These are phyloP conservation scores for Gremmenia infestans DNA, from an alignment of 2,329 filamentous ascomycete genomes.

Conservation along the genomic window DNA sequence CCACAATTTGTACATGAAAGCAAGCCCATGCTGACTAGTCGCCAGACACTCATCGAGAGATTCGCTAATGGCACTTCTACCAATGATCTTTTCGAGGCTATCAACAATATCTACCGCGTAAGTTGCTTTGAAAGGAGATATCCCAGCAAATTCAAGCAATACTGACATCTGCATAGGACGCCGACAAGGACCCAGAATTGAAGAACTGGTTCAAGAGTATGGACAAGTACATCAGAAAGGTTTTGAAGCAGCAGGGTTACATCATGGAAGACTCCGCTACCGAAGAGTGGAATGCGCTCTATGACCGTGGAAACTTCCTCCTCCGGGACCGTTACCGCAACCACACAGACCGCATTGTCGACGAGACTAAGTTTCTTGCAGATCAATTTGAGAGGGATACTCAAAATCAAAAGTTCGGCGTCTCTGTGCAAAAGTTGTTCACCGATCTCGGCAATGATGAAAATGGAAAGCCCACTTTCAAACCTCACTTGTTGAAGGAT, in stretches of 20 bases:
- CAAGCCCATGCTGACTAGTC: conserved; percentile 33
- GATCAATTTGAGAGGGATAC: conserved; percentile 86
- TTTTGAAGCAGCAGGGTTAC: conserved; percentile 84
- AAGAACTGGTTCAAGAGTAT: conserved; percentile 83
- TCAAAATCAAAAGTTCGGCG: conserved; percentile 76
- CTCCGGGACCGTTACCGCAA: conserved; percentile 82
- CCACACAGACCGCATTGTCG: conserved; percentile 80
- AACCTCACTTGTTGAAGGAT: conserved; percentile 88
- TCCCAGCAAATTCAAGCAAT: not conserved
- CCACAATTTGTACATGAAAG: not conserved
- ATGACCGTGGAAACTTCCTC: conserved; percentile 80
- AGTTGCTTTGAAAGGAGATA: not conserved
- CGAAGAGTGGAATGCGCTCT: conserved; percentile 76
- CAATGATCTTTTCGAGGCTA: conserved; percentile 77
- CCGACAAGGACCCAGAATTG: conserved; percentile 80
- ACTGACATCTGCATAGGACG: conserved; percentile 44
- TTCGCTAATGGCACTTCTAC: conserved; percentile 93
- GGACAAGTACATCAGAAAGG: conserved; percentile 73
- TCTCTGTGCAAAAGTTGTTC: conserved; percentile 79
- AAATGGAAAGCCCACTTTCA: conserved; percentile 81
- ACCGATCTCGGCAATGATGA: conserved; percentile 82
- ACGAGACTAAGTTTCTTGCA: conserved; percentile 85
- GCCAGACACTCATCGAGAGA: conserved; percentile 74
- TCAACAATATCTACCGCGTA: conserved; percentile 72
- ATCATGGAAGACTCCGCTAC: conserved; percentile 78